Percentiles rank a stretch among this genome's conserved stretches.
Evolutionary conservation across 2,329 filamentous ascomycete species (phyloP).

Genomic region (Claviceps citrina): DNA sequence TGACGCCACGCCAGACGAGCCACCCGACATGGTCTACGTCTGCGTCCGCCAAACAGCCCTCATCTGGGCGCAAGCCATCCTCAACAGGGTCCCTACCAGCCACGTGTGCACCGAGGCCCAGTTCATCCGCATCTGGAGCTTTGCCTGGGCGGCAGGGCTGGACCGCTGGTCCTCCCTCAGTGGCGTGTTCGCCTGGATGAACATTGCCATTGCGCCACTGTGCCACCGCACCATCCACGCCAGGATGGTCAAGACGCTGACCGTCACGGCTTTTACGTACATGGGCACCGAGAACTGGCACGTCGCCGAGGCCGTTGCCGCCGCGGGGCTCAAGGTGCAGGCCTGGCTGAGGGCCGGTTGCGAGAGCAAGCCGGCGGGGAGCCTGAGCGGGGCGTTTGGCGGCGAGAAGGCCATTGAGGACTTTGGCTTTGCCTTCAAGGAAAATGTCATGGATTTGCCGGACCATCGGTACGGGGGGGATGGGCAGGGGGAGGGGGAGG

Average conservation of each 20-base stretch:
- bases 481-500: neutral
- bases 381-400: constrained; percentile 10
- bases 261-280: constrained; percentile 28
- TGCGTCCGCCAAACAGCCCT: constrained; percentile 30
- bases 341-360: constrained; percentile 23
- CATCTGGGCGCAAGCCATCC: constrained; percentile 32
- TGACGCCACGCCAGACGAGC: constrained; percentile 10
- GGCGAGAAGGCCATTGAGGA: constrained; percentile 13
- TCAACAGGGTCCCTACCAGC: constrained; percentile 26
- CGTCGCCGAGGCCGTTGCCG: constrained; percentile 22
- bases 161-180: constrained; percentile 30
- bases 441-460: constrained; percentile 11
- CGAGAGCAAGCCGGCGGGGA: constrained; percentile 1
- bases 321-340: constrained; percentile 24
- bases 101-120: constrained; percentile 23
- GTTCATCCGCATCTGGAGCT: constrained; percentile 29
- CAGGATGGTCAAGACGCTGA: constrained; percentile 30
- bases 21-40: constrained; percentile 30
- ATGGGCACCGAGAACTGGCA: constrained; percentile 35
- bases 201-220: constrained; percentile 26
- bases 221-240: constrained; percentile 24
- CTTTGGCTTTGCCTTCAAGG: constrained; percentile 14
- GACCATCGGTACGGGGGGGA: constrained; percentile 5
- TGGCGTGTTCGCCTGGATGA: constrained; percentile 34
- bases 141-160: constrained; percentile 31